These are phyloP conservation scores for Oleoguttula mirabilis DNA, from an alignment of 495 filamentous ascomycete genomes.

Conservation along the genomic window DNA sequence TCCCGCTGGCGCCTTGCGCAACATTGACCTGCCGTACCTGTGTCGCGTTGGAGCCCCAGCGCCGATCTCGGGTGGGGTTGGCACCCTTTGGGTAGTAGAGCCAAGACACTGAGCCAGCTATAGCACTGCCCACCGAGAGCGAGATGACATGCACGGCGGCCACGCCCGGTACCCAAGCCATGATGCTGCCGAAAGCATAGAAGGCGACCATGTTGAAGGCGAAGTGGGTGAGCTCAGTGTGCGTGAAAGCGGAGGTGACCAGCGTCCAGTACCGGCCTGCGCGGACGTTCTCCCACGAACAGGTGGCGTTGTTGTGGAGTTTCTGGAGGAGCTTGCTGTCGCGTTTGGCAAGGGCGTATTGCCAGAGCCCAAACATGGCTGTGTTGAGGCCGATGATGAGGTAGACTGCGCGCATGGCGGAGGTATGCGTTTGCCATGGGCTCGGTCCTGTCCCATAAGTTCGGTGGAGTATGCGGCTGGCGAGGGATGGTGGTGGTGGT, in stretches of 20 bases:
- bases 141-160: conserved; percentile 6
- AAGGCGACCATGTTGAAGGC: conserved; percentile 25
- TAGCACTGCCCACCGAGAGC: conserved; percentile 21
- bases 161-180: conserved; percentile 20
- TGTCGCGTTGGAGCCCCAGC: background rate
- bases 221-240: conserved; percentile 14
- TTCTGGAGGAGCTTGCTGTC: conserved; percentile 3
- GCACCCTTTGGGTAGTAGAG: conserved; percentile 4
- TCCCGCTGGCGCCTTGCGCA: conserved; percentile 25
- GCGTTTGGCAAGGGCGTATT: conserved; percentile 9
- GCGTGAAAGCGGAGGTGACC: conserved; percentile 25
- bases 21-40: background rate
- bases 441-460: too few species aligned
- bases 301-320: conserved; percentile 5
- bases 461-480: too few species aligned
- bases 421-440: background rate
- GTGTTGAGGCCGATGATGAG: conserved; percentile 26
- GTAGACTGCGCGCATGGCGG: conserved; percentile 13
- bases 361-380: conserved; percentile 22
- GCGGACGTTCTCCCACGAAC: conserved; percentile 10
- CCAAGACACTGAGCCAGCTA: conserved; percentile 14
- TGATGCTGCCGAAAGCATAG: conserved; percentile 20
- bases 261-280: conserved; percentile 21
- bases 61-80: background rate
- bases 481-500: too few species aligned